These are phyloP conservation scores for Cercospora berteroae DNA, from an alignment of 2,329 filamentous ascomycete genomes.

Conservation along the genomic window DNA sequence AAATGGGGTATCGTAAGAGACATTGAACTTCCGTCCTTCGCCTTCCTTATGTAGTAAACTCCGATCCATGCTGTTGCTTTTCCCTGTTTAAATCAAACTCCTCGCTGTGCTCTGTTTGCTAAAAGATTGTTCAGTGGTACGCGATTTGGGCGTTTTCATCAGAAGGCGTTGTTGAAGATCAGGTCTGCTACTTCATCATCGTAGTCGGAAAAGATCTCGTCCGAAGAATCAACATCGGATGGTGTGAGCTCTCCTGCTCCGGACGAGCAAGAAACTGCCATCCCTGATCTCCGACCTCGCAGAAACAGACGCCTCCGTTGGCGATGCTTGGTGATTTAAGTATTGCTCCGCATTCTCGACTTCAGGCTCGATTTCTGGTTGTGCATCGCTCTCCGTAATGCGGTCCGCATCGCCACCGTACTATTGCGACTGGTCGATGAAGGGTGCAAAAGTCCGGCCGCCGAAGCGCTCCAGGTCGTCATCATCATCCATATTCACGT, in stretches of 20 bases:
- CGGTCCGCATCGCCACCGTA: not conserved
- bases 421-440: slow-evolving; percentile 27
- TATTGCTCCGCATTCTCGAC: not conserved
- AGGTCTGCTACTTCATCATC: not conserved
- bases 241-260: not conserved
- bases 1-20: slow-evolving; percentile 1
- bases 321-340: not conserved
- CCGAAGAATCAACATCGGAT: not conserved
- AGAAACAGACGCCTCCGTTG: not conserved
- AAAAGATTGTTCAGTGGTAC: not conserved
- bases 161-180: not conserved
- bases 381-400: too few species aligned
- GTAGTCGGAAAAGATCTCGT: not conserved
- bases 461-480: slow-evolving; percentile 38
- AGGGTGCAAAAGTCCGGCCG: slow-evolving; percentile 37
- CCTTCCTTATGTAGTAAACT: not conserved
- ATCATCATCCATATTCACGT: slow-evolving; percentile 33
- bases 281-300: not conserved
- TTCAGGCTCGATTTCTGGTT: not conserved
- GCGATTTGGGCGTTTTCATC: not conserved
- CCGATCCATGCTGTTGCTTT: not conserved
- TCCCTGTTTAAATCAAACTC: not conserved
- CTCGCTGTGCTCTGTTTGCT: not conserved
- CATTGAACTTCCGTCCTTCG: not conserved
- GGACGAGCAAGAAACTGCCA: not conserved